Evolutionary conservation across 108 stramenopile genomes (phyloP), one percentile per base, ranked within the genome.

Genomic region (Skeletonema marinoi): DNA sequence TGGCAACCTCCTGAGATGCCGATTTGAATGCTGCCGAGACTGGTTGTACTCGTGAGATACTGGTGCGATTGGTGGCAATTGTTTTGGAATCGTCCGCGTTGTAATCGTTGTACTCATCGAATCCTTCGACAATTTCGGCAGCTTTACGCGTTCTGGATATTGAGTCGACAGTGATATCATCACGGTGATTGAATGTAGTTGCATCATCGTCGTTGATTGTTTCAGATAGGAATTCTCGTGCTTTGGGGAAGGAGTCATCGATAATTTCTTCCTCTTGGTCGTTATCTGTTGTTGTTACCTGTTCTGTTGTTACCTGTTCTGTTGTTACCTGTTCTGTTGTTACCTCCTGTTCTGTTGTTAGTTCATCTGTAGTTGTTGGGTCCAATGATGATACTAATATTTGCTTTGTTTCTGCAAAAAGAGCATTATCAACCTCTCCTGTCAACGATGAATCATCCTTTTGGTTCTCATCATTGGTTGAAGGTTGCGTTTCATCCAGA

Each of bases 91-190:
- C 75, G 21, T 41, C 54, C 14, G 59, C 67, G 2, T 7, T 32
- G 30, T 38, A 12, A 19, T 31, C 36, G 19, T 65, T 32, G 32
- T 73, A 17, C 14, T 80, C 60, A 51, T 80, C 54, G 50, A 80
- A 80, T 11, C 72, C 78, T 38, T 56, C 60, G 25, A 81, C 66
- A 61, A 81, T 81, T 74, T 74, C 66, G 44, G 60, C 51, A 3
- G 68, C 80, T 9, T 59, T 29, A 1, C 4, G 54, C 25, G 54
- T 56, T 56, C 54, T 29, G 9, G 54, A 56, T 7, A 56, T 56
- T 21, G 54, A 56, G 9, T 56, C 54, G 54, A 56, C 25, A 9
- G 54, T 56, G 10, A 56, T 56, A 25, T 56, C 54, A 6, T 29
- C 25, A 10, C 25, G 19, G 8, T 56, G 68, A 46, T 80, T 66